A percentile compares a stretch with the other conserved stretches of the same genome.
These are phyloP conservation scores for Paraphoma sp. DNA, from an alignment of 2,329 filamentous ascomycete species.

Conservation along the genomic window DNA sequence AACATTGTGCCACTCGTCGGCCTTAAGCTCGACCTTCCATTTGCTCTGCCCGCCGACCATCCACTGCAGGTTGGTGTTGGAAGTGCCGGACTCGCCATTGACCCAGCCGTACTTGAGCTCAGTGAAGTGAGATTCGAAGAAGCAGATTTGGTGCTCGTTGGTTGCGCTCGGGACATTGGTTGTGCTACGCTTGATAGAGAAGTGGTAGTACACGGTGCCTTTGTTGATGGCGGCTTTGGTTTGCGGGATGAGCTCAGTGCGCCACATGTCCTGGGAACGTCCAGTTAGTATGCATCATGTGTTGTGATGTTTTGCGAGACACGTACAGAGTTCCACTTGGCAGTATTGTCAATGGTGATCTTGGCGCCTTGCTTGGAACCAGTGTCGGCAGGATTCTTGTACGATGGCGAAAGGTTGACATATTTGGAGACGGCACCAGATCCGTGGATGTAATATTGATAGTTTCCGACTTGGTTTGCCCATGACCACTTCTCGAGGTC, in stretches of 20 bases:
- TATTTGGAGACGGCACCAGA: slow-evolving; percentile 62
- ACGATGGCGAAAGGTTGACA: slow-evolving; percentile 65
- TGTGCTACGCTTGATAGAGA: slow-evolving; percentile 66
- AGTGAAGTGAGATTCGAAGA: slow-evolving; percentile 75
- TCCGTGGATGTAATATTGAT: slow-evolving; percentile 81
- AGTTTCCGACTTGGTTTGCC: slow-evolving; percentile 72
- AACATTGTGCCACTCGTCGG: slow-evolving; percentile 76
- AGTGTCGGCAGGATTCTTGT: slow-evolving; percentile 71
- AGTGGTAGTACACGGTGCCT: slow-evolving; percentile 76
- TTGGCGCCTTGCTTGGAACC: slow-evolving; percentile 69
- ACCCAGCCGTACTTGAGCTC: slow-evolving; percentile 75
- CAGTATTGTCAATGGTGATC: slow-evolving; percentile 68
- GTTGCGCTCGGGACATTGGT: slow-evolving; percentile 66
- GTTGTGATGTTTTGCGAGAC: not conserved
- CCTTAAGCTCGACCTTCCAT: slow-evolving; percentile 68
- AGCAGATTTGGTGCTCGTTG: slow-evolving; percentile 71
- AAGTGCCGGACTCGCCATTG: slow-evolving; percentile 55
- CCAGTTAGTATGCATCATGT: not conserved
- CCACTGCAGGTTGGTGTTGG: slow-evolving; percentile 67
- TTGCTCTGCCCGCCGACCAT: slow-evolving; percentile 65
- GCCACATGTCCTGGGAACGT: slow-evolving; percentile 66
- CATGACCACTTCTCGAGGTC: slow-evolving; percentile 70
- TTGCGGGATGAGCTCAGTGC: slow-evolving; percentile 76
- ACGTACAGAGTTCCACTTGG: slow-evolving; percentile 69
- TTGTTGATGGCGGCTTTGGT: slow-evolving; percentile 68